Evolutionary conservation across 192 early-diverging fungal genomes (phyloP).

Genomic region (Podila horticola): DNA sequence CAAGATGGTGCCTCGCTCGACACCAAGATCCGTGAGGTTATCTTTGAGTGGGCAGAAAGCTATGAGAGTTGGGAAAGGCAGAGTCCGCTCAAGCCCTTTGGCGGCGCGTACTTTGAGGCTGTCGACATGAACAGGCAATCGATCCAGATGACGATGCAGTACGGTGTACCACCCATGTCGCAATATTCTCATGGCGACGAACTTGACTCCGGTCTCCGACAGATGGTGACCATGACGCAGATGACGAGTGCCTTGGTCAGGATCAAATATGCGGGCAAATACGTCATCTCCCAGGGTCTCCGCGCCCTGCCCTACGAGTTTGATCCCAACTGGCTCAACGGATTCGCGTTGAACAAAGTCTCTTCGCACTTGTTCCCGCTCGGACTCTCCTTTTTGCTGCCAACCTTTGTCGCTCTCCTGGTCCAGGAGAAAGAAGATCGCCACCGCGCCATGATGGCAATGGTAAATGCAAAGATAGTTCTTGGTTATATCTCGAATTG

Average conservation of each 20-base stretch:
- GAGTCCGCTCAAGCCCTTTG: constrained; percentile 16
- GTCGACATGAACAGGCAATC: constrained; percentile 2
- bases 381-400: constrained; percentile 37
- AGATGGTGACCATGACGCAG: constrained; percentile 34
- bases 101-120: constrained; percentile 9
- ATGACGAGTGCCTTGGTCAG: constrained; percentile 24
- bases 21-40: not conserved
- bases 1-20: constrained; percentile 6
- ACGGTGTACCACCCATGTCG: constrained; percentile 4
- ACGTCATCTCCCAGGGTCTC: constrained; percentile 26
- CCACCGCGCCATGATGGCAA: constrained; percentile 51
- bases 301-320: constrained; percentile 26
- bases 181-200: not conserved
- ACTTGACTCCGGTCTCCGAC: constrained; percentile 14
- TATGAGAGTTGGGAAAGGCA: not conserved
- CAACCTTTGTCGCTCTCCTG: constrained; percentile 41
- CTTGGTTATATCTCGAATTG: no score
- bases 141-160: constrained; percentile 40
- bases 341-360: constrained; percentile 8
- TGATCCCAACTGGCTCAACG: not conserved
- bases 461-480: constrained; percentile 12
- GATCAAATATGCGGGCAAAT: constrained; percentile 33
- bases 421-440: constrained; percentile 47
- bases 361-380: constrained; percentile 25
- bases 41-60: not conserved